Conservation (phyloP, 345 rosid genomes). For the Populus tremula region DNA sequence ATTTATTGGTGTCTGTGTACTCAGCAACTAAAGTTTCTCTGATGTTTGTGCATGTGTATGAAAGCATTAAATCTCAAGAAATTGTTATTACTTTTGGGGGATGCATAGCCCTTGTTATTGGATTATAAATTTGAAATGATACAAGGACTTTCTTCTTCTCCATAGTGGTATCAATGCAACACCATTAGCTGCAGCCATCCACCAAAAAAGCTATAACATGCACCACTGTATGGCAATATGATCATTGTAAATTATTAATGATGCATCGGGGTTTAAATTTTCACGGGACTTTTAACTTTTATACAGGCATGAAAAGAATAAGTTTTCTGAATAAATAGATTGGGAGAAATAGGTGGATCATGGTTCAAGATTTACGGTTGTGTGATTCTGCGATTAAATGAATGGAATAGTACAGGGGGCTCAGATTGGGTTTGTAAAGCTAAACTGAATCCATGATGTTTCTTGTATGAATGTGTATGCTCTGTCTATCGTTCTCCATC, state of each 20-base stretch:
- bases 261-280: neutral
- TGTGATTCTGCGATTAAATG: neutral
- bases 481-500: neutral
- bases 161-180: neutral
- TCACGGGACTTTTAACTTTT: neutral
- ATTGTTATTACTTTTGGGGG: neutral
- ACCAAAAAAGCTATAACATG: neutral
- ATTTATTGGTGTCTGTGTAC: neutral
- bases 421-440: neutral
- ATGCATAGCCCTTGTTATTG: neutral
- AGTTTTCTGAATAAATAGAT: neutral
- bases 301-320: neutral
- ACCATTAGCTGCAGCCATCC: neutral
- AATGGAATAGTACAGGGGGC: neutral
- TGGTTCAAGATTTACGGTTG: neutral
- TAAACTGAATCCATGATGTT: neutral
- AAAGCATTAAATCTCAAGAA: no score
- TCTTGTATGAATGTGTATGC: neutral
- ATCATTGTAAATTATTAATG: neutral
- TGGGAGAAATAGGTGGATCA: neutral
- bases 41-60: neutral
- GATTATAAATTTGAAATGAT: neutral
- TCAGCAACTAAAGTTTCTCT: neutral
- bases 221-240: neutral
- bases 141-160: neutral